Conservation (phyloP, 257 asterid species). For the Nicotiana obtusifolia region DNA sequence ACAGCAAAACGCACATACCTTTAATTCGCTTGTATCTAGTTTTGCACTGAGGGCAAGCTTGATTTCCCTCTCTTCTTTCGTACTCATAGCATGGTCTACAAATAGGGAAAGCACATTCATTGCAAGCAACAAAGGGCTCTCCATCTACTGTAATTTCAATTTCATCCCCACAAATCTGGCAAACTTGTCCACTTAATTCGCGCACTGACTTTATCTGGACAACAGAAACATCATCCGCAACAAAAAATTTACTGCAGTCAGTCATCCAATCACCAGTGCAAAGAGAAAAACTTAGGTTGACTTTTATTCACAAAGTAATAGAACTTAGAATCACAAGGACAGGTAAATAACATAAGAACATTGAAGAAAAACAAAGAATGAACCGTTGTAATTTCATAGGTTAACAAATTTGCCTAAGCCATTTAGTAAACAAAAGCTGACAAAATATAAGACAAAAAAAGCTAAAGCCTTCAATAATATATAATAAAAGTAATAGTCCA, state of each 20-base stretch:
- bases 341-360: background rate
- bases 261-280: constrained; percentile 5
- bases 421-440: background rate
- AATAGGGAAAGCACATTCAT: constrained; percentile 91
- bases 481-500: background rate
- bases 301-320: background rate
- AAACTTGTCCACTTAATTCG: constrained; percentile 62
- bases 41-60: constrained; percentile 89
- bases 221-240: constrained; percentile 2
- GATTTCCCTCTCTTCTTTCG: constrained; percentile 85
- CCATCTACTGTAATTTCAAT: constrained; percentile 56
- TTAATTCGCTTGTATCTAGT: constrained; percentile 83
- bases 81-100: constrained; percentile 81
- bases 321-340: background rate
- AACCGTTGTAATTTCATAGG: background rate
- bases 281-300: background rate
- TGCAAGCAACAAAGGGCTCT: constrained; percentile 87
- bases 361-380: background rate
- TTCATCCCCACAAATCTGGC: constrained; percentile 81
- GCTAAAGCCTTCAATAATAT: background rate
- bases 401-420: background rate
- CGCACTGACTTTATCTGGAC: constrained; percentile 60
- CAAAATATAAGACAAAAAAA: background rate
- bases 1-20: constrained; percentile 32
- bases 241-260: constrained; percentile 13